Evolutionary conservation across 306 rosid species (phyloP), one percentile per base, ranked within the genome.

Genomic region (Aeschynomene evenia): DNA sequence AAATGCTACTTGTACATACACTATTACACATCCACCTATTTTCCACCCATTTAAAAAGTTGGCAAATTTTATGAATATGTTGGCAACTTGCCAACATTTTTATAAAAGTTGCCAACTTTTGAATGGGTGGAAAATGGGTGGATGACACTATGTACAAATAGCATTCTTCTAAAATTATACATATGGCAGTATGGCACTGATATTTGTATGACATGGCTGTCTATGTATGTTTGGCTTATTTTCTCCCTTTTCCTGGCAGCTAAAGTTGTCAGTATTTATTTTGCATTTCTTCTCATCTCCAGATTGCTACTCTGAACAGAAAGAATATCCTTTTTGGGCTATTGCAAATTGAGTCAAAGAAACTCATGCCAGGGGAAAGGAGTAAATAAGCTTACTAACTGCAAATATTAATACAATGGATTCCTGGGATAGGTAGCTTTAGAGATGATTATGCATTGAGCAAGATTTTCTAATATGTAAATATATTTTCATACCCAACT

Each of bases 331-430:
- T 20, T 59, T 71, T 71, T 33, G 39, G 37, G 33, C 31, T 50
- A 61, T 72, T 10, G 36, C 31, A 42, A 23, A 62, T 50, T 34
- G 33, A 13, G 43, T 49, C 55, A 61, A 50, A 33, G 68, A 43
- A 71, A 48, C 45, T 21, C 59, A 56, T 45, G 55, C 61, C 11
- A 16, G 11, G 54, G 71, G 16, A 21, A 26, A 48, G 55, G 20
- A 7, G n/a, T 24, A 5, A 45, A 45, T n/a, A n/a, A 40, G 21
- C 18, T 46, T 21, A 59, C 23, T 31, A 70, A 18, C 28, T 46
- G 51, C 36, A 71, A 36, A n/a, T 22, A 34, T 26, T 20, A 45
- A 33, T 16, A 36, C 14, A 16, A 24, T 13, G 21, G 29, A 15
- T 66, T 72, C 22, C 50, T 48, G 51, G 55, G 31, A 22, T 61